phyloP scores from a whole-genome alignment of 371 early-diverging fungal genomes.

The Mucor sp. region DNA sequence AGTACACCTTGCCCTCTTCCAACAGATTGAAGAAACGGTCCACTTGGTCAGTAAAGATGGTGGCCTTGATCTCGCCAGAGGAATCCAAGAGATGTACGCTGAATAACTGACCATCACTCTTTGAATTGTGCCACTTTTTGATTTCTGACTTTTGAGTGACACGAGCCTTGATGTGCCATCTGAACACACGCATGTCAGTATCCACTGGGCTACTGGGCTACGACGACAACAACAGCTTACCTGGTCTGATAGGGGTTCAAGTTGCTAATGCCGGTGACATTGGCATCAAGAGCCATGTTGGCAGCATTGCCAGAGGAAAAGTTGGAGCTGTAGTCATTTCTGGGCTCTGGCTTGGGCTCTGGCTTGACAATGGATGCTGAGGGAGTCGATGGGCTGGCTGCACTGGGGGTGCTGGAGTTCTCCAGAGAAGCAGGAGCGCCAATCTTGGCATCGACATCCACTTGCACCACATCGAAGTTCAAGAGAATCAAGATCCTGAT shows the following conservation, averaged over 20 bases:
- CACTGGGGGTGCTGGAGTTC: neutral
- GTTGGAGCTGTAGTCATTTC: slow-evolving; percentile 29
- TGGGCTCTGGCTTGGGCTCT: slow-evolving; percentile 17
- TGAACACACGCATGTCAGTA: neutral
- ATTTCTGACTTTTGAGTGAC: slow-evolving; percentile 86
- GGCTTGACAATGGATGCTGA: neutral
- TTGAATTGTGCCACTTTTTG: slow-evolving; percentile 76
- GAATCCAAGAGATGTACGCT: slow-evolving; percentile 88
- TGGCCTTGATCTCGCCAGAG: slow-evolving; percentile 90
- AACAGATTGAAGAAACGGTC: slow-evolving; percentile 73
- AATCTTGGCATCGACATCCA: slow-evolving; percentile 37
- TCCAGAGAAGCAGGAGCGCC: slow-evolving; percentile 48
- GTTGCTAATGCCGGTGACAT: slow-evolving; percentile 56
- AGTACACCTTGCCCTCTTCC: slow-evolving; percentile 83
- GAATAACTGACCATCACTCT: slow-evolving; percentile 89
- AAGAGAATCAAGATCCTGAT: slow-evolving; percentile 61
- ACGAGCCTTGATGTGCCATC: slow-evolving; percentile 93
- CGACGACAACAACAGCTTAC: slow-evolving; percentile 21
- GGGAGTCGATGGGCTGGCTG: neutral
- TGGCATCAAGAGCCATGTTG: slow-evolving; percentile 49
- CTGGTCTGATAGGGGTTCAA: slow-evolving; percentile 81
- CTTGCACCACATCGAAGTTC: slow-evolving; percentile 45
- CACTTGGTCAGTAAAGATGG: slow-evolving; percentile 86
- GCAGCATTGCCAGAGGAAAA: slow-evolving; percentile 61
- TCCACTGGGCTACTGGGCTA: neutral